Evolutionary conservation across 495 filamentous ascomycete species (phyloP).

Genomic region (Durotheca rogersii): DNA sequence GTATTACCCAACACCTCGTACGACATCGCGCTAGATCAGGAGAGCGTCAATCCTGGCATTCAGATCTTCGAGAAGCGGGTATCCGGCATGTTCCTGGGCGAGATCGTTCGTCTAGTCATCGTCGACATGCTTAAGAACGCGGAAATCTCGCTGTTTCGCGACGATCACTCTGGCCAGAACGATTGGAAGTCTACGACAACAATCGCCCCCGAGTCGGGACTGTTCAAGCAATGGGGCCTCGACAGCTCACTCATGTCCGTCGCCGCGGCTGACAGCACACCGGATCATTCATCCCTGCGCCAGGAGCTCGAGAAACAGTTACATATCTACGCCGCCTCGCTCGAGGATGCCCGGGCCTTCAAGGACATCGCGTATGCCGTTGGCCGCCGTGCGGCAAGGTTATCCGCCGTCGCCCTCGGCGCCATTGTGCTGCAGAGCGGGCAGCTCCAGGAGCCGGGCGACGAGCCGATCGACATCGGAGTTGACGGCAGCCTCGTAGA

Average conservation of each 20-base stretch:
- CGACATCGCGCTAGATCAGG: slow-evolving; percentile 74
- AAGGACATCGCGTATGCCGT: slow-evolving; percentile 79
- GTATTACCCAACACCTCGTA: slow-evolving; percentile 84
- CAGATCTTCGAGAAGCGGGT: slow-evolving; percentile 99
- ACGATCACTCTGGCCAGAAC: slow-evolving; percentile 63
- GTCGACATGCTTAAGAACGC: slow-evolving; percentile 64
- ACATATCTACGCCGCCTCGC: slow-evolving; percentile 66
- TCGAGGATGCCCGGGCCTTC: slow-evolving; percentile 80
- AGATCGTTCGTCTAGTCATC: slow-evolving; percentile 80
- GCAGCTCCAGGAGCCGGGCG: slow-evolving; percentile 54
- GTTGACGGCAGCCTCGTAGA: slow-evolving; percentile 90
- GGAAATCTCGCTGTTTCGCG: slow-evolving; percentile 64
- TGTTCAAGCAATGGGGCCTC: slow-evolving; percentile 85
- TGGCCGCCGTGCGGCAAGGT: slow-evolving; percentile 82
- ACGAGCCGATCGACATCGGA: slow-evolving; percentile 79
- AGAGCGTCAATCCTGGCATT: slow-evolving; percentile 86
- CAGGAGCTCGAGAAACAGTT: slow-evolving; percentile 74
- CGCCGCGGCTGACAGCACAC: slow-evolving; percentile 70
- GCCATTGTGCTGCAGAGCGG: slow-evolving; percentile 76
- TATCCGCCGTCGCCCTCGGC: slow-evolving; percentile 81
- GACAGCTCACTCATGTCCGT: slow-evolving; percentile 84
- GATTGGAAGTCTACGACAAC: slow-evolving; percentile 67
- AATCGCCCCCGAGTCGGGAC: slow-evolving; percentile 59
- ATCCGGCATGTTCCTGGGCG: slow-evolving; percentile 96
- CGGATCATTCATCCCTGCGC: slow-evolving; percentile 63